phyloP scores from a whole-genome alignment of 2,329 filamentous ascomycete species.

The Fusarium nematophilum region DNA sequence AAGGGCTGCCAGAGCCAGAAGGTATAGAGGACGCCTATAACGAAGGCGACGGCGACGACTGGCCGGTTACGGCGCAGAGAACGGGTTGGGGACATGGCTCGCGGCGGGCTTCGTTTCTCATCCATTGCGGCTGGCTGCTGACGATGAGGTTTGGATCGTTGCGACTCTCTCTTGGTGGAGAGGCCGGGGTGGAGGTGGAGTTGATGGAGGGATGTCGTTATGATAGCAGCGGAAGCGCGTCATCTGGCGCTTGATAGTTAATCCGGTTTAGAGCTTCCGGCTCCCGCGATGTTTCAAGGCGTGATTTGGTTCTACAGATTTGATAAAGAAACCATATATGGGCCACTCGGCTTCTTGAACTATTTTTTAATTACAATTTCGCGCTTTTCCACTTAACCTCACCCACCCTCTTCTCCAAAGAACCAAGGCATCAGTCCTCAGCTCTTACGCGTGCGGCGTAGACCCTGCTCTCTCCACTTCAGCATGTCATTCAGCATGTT shows the following conservation, averaged over 20 bases:
- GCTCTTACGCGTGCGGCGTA: too few species aligned
- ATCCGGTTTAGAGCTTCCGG: constrained; percentile 18
- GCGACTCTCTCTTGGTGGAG: constrained; percentile 7
- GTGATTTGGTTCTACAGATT: too few species aligned
- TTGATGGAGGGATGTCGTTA: constrained; percentile 29
- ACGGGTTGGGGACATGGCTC: constrained; percentile 38
- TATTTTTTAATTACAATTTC: too few species aligned
- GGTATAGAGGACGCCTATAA: constrained; percentile 40
- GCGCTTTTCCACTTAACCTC: too few species aligned
- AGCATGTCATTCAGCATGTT: too few species aligned
- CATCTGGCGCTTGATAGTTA: constrained; percentile 35
- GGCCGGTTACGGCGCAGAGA: constrained; percentile 41
- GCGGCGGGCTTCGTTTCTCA: constrained; percentile 42
- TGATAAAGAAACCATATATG: too few species aligned
- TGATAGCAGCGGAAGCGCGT: constrained; percentile 21
- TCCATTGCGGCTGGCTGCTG: constrained; percentile 42
- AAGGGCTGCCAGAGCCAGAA: constrained; percentile 45
- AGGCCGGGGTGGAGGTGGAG: constrained; percentile 14
- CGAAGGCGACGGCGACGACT: constrained; percentile 36
- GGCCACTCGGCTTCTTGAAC: too few species aligned
- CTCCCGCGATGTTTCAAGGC: too few species aligned
- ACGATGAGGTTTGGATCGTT: constrained; percentile 5
- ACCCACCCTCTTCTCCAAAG: too few species aligned
- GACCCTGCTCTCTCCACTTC: too few species aligned
- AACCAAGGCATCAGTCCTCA: too few species aligned